Evolutionary conservation across 1,139 yeast genomes (phyloP).

Genomic region (Pichia terricola): DNA sequence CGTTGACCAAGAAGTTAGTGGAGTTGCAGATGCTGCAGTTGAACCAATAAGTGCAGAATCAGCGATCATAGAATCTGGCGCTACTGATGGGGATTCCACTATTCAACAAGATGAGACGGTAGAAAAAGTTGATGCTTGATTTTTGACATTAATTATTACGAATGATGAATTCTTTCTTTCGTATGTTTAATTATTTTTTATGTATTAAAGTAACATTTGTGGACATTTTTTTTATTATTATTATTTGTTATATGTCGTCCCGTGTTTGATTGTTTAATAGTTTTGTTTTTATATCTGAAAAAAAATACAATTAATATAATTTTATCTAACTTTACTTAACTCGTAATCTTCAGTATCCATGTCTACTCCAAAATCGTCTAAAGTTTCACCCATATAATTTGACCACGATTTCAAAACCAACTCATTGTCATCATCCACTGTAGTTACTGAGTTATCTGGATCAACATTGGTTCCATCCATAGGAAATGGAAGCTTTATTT

Average conservation of each 20-base stretch:
- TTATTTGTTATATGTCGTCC: neutral
- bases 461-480: constrained; percentile 60
- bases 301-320: neutral
- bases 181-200: neutral
- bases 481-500: constrained; percentile 73
- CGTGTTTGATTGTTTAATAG: no score
- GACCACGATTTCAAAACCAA: constrained; percentile 38
- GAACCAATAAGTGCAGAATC: constrained; percentile 1
- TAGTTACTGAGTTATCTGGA: constrained; percentile 12
- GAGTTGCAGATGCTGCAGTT: neutral
- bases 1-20: neutral
- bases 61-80: constrained; percentile 4
- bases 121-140: constrained; percentile 12
- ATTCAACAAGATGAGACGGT: constrained; percentile 21
- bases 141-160: neutral
- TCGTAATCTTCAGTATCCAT: constrained; percentile 44
- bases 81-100: constrained; percentile 28
- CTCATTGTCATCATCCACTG: constrained; percentile 13
- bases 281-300: constrained; percentile 2
- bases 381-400: constrained; percentile 72
- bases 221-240: neutral
- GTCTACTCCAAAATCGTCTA: constrained; percentile 86
- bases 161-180: neutral
- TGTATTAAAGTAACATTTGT: neutral
- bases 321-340: constrained; percentile 5